phyloP scores from a whole-genome alignment of 2,329 filamentous ascomycete species.

The Conoideocrella luteorostrata region DNA sequence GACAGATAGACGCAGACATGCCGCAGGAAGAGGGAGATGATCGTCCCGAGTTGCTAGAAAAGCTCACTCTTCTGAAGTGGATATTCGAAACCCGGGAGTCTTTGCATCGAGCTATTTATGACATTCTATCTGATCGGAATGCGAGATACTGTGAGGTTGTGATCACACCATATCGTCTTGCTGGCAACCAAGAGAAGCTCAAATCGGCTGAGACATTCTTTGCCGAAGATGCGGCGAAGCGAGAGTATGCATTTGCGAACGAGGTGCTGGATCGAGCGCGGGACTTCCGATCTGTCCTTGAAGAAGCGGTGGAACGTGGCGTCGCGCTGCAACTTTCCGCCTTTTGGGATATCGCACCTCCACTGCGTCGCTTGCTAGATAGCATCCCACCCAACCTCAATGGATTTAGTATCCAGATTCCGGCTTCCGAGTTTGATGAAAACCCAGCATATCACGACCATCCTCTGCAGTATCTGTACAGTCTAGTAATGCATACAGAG shows the following conservation, averaged over 20 bases:
- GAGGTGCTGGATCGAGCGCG: slow-evolving; percentile 68
- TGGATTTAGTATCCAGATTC: slow-evolving; percentile 69
- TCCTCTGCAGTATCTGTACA: slow-evolving; percentile 86
- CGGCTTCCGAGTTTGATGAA: slow-evolving; percentile 71
- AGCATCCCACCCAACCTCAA: slow-evolving; percentile 60
- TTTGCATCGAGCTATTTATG: slow-evolving; percentile 78
- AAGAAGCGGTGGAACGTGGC: slow-evolving; percentile 77
- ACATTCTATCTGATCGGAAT: slow-evolving; percentile 78
- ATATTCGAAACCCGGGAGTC: slow-evolving; percentile 90
- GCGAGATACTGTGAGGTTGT: slow-evolving; percentile 81
- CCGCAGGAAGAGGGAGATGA: slow-evolving; percentile 94
- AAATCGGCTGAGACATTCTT: slow-evolving; percentile 78
- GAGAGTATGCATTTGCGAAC: slow-evolving; percentile 63
- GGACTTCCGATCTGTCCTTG: slow-evolving; percentile 71
- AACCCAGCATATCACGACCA: slow-evolving; percentile 75
- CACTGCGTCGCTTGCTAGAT: slow-evolving; percentile 69
- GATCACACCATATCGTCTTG: slow-evolving; percentile 68
- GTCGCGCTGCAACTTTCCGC: slow-evolving; percentile 88
- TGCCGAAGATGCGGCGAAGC: slow-evolving; percentile 65
- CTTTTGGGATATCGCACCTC: slow-evolving; percentile 96
- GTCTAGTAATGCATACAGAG: slow-evolving; percentile 76
- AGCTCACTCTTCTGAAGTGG: slow-evolving; percentile 92
- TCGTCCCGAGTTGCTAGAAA: slow-evolving; percentile 87
- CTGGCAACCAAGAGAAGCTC: slow-evolving; percentile 73
- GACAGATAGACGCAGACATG: slow-evolving; percentile 62